Evolutionary conservation across 73 alveolate species (phyloP).

Genomic region (Stentor coeruleus): DNA sequence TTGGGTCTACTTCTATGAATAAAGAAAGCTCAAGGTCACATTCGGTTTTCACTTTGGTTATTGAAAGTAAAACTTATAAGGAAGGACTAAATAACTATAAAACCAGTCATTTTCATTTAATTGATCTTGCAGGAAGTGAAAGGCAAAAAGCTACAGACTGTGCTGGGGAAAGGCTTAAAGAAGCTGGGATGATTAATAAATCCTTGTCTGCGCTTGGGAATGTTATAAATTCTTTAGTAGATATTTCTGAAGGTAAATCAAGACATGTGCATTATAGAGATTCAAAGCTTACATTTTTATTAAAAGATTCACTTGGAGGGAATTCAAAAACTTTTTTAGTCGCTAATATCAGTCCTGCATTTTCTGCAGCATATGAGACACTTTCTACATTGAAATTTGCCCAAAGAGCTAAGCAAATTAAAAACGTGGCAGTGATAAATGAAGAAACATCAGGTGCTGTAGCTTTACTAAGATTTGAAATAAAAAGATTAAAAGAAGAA

Average conservation of each 20-base stretch:
- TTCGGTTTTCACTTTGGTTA: slow-evolving; percentile 64
- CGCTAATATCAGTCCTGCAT: slow-evolving; percentile 67
- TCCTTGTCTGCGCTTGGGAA: slow-evolving; percentile 41
- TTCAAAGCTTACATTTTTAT: slow-evolving; percentile 61
- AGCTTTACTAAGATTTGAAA: slow-evolving; percentile 54
- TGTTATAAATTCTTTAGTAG: slow-evolving; percentile 68
- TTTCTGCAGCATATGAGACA: slow-evolving; percentile 56
- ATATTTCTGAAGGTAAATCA: slow-evolving; percentile 47
- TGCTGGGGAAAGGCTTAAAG: slow-evolving; percentile 81
- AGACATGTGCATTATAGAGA: slow-evolving; percentile 68
- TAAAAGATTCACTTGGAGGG: slow-evolving; percentile 80
- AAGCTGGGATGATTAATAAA: slow-evolving; percentile 84
- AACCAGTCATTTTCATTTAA: slow-evolving; percentile 57
- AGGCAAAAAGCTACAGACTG: slow-evolving; percentile 74
- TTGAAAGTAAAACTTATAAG: slow-evolving; percentile 36
- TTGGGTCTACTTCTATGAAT: slow-evolving; percentile 85
- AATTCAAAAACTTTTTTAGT: slow-evolving; percentile 69
- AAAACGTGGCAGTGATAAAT: slow-evolving; percentile 62
- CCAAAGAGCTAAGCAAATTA: slow-evolving; percentile 68
- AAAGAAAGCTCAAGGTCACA: slow-evolving; percentile 83
- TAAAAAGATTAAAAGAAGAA: slow-evolving; percentile 51
- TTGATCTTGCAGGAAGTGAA: slow-evolving; percentile 89
- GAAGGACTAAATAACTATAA: slow-evolving; percentile 10
- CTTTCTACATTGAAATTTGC: slow-evolving; percentile 72
- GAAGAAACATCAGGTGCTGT: slow-evolving; percentile 50